Evolutionary conservation across 768 basidiomycete genomes (phyloP).

Genomic region (Hypsizygus marmoreus): DNA sequence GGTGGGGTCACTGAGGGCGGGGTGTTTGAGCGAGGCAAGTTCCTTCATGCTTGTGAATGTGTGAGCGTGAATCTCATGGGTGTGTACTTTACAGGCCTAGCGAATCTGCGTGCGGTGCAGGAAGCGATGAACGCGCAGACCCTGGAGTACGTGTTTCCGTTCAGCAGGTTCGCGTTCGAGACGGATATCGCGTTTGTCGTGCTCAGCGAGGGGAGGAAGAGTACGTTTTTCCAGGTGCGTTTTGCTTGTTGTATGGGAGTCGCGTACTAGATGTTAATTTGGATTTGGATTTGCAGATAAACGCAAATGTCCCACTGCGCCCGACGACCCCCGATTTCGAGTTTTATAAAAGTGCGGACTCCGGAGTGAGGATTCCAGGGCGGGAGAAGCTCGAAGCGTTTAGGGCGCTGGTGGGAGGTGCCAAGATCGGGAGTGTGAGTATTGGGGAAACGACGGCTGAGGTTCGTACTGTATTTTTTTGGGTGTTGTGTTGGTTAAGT

Average conservation of each 20-base stretch:
- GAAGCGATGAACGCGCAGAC: conserved; percentile 65
- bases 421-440: conserved; percentile 56
- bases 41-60: conserved; percentile 3
- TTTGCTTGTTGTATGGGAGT: background rate
- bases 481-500: background rate
- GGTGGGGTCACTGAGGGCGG: conserved; percentile 67
- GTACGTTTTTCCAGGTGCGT: conserved; percentile 69
- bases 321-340: conserved; percentile 22
- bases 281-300: conserved; percentile 47
- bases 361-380: conserved; percentile 48
- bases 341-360: conserved; percentile 52
- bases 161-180: conserved; percentile 67
- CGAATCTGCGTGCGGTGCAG: conserved; percentile 65
- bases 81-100: conserved; percentile 46
- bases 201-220: conserved; percentile 64
- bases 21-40: conserved; percentile 55
- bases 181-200: conserved; percentile 74
- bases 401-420: conserved; percentile 60
- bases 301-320: conserved; percentile 53
- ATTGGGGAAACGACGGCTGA: conserved; percentile 59
- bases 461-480: conserved; percentile 37
- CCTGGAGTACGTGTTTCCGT: conserved; percentile 76
- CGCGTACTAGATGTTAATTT: conserved; percentile 1
- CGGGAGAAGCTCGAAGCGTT: conserved; percentile 53
- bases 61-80: background rate